Evolutionary conservation across 1,284 basidiomycete species (phyloP).

Genomic region (Sporisorium iseilematis-ciliati): DNA sequence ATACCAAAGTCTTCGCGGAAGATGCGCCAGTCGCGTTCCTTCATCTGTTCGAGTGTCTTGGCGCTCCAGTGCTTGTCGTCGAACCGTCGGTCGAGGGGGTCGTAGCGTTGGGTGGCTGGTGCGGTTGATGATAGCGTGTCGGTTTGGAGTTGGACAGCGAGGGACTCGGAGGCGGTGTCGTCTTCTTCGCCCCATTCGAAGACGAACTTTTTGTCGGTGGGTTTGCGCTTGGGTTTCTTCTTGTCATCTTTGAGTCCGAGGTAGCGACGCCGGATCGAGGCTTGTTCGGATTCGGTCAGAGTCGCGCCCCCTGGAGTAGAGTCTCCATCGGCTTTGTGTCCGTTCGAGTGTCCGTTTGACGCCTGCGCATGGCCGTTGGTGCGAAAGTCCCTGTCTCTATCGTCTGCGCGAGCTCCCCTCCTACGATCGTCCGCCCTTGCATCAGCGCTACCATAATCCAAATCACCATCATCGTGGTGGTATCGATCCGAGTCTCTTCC

Average conservation of each 20-base stretch:
- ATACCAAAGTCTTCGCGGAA: constrained; percentile 99
- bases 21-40: constrained; percentile 97
- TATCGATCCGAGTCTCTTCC: constrained; percentile 8
- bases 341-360: background rate
- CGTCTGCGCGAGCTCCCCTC: background rate
- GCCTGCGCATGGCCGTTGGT: background rate
- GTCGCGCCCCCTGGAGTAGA: constrained; percentile 2
- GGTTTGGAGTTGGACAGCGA: constrained; percentile 23
- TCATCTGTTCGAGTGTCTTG: constrained; percentile 93
- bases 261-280: constrained; percentile 58
- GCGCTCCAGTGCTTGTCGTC: constrained; percentile 92
- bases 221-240: constrained; percentile 92
- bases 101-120: constrained; percentile 6
- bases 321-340: background rate
- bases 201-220: constrained; percentile 89
- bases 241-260: constrained; percentile 72
- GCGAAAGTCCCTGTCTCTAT: background rate
- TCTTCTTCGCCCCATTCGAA: constrained; percentile 85
- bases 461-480: constrained; percentile 8
- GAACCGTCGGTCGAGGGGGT: constrained; percentile 70
- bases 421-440: constrained; percentile 18
- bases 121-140: background rate
- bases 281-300: constrained; percentile 55
- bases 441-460: constrained; percentile 34
- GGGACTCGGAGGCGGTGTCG: constrained; percentile 58